Base-by-base conservation (phyloP, 2,329 filamentous ascomycete species). In the Diaporthe caulivora region DNA sequence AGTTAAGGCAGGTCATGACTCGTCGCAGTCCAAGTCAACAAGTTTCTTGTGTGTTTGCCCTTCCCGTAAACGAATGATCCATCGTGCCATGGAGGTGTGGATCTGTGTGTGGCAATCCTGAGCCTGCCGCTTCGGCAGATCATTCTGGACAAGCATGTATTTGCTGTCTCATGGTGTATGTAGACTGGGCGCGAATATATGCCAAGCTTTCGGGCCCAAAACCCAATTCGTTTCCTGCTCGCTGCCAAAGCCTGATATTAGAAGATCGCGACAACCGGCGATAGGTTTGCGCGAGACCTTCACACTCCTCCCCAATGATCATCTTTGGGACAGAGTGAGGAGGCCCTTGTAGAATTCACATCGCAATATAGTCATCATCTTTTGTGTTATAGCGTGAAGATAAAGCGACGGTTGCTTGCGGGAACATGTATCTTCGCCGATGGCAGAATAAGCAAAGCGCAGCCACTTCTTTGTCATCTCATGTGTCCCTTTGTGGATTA, bases 11-110 rank as follows among this genome's bases (percentile, higher is more conserved):
- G 29, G 29, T 26, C 62, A 65, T 65, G 62, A 65, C 62, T 65
- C 62, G 62, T 65, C 62, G 7, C 62, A 24, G n/a, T 44, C 31
- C 18, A 44, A 65, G 62, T 65, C 62, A 65, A 65, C 62, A 37
- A 26, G 62, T 51, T 37, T 29, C 51, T 5, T 34, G 34, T 49
- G 44, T 29, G 62, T 29, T 65, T 51, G 13, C n/a, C 8, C 51
- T n/a, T n/a, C n/a, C n/a, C n/a, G n/a, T n/a, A n/a, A 31, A 65
- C 62, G 62, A 51, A 51, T 65, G 62, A 51, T 37, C 44, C 44
- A 51, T 65, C 62, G 51, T 21, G 17, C 29, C 44, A 65, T 24
- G 21, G 4, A 37, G 42, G 29, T 37, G 62, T 65, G 62, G 62
- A 51, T 65, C 62, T 13, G 31, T 37, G 62, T n/a, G 62, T 51